Percentiles rank a stretch among this genome's conserved stretches.
These are phyloP conservation scores for Clonostachys solani DNA, from an alignment of 2,329 filamentous ascomycete species.

Conservation along the genomic window DNA sequence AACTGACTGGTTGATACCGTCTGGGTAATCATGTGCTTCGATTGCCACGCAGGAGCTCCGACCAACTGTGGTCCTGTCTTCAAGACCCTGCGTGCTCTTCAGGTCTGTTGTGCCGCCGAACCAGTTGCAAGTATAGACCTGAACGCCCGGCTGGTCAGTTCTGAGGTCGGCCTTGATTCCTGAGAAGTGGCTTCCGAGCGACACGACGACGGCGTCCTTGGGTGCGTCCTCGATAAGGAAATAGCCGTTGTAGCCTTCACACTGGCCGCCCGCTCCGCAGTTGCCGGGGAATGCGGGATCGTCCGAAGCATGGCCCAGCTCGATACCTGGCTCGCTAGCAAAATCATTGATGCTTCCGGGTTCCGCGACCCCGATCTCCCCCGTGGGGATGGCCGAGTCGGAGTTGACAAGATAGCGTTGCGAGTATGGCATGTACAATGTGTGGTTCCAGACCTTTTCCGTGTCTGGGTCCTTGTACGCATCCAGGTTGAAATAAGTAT, in stretches of 20 bases:
- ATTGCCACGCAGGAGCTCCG: slow-evolving; percentile 70
- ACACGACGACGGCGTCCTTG: slow-evolving; percentile 37
- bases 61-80: slow-evolving; percentile 34
- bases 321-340: slow-evolving; percentile 55
- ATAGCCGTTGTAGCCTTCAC: slow-evolving; percentile 69
- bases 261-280: slow-evolving; percentile 58
- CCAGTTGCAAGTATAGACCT: slow-evolving; percentile 66
- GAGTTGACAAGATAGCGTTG: slow-evolving; percentile 53
- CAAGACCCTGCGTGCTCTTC: slow-evolving; percentile 56
- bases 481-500: slow-evolving; percentile 67
- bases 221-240: slow-evolving; percentile 38
- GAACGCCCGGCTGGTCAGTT: slow-evolving; percentile 66
- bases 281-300: slow-evolving; percentile 54
- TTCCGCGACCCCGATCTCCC: slow-evolving; percentile 52
- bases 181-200: slow-evolving; percentile 55
- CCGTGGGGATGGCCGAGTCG: slow-evolving; percentile 53
- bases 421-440: slow-evolving; percentile 58
- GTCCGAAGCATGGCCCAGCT: slow-evolving; percentile 57
- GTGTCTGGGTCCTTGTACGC: slow-evolving; percentile 56
- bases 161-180: slow-evolving; percentile 68
- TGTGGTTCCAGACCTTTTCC: slow-evolving; percentile 55
- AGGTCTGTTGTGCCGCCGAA: slow-evolving; percentile 43
- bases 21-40: slow-evolving; percentile 74
- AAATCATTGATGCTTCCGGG: slow-evolving; percentile 59
- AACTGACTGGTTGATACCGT: slow-evolving; percentile 66